phyloP scores from a whole-genome alignment of 73 alveolate species.

The Paramecium sexaurelia region DNA sequence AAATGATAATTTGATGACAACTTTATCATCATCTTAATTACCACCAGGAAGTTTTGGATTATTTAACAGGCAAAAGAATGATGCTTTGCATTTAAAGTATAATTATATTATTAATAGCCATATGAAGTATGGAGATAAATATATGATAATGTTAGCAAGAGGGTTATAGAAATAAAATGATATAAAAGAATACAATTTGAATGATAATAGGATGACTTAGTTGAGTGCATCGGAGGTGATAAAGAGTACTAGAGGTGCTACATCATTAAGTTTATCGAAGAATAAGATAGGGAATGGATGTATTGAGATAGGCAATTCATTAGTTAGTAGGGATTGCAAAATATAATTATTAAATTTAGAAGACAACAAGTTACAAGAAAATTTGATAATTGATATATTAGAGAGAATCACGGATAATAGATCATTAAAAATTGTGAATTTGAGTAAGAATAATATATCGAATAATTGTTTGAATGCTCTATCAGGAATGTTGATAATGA shows the following conservation, averaged over 20 bases:
- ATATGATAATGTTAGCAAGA: background rate
- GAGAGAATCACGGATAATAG: constrained; percentile 14
- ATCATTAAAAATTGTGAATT: background rate
- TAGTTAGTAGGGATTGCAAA: constrained; percentile 36
- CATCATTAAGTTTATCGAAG: background rate
- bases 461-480: background rate
- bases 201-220: constrained; percentile 1
- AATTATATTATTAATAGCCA: background rate
- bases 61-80: background rate
- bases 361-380: constrained; percentile 49
- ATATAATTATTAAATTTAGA: constrained; percentile 45
- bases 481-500: background rate
- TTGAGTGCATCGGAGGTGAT: background rate
- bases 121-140: constrained; percentile 31
- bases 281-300: background rate
- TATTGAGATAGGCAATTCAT: background rate
- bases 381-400: background rate
- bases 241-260: constrained; percentile 1
- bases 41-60: constrained; percentile 6
- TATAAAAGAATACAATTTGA: background rate
- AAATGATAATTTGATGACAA: background rate
- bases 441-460: background rate
- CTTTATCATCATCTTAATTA: background rate
- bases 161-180: background rate
- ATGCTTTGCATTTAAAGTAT: background rate